Base-by-base conservation (phyloP, 2,329 filamentous ascomycete species). In the Tolypocladium sp. region DNA sequence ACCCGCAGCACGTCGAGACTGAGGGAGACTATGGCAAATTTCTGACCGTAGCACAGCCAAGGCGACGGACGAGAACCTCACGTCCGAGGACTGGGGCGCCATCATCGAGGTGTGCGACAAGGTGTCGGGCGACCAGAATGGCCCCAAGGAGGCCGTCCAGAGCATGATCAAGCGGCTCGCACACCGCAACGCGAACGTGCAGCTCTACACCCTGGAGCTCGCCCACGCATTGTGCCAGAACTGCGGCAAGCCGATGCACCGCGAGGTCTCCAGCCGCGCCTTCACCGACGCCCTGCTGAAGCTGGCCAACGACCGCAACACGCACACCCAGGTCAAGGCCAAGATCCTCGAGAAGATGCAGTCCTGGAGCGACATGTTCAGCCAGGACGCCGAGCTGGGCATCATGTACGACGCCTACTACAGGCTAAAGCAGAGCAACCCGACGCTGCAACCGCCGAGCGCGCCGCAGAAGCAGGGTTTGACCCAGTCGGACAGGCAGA, bases 271-370 rank as follows among this genome's bases (percentile, higher is more conserved):
- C 37, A 94, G 90, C 65, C 88, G 92, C 68, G 92, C 91, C 71
- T 96, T 97, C 72, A 99, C 94, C 64, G 94, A 99, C 71, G 91
- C 93, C 61, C 80, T 99, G 55, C 81, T 97, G 63, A 88, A 94
- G 70, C 83, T 99, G 61, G 92, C 94, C 64, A 91, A 88, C 76
- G 94, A 99, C 74, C 85, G 92, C 76, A 99, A 96, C 73, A 97
- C 93, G 57, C 94, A 97, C 74, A 88, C 89, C 71, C 91, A 96
- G 74, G 94, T 99, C 71, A 97, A 97, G 77, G 86, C 91, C 64
- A 97, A 97, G 82, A 96, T 99, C 64, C 76, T 97, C 60, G 93
- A 97, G 79, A 87, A 92, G 65, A 97, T 97, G 91, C 88, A 90
- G 72, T 91, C 93, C 64, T 99, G 94, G 94, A 87, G 89, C 59